Conservation (phyloP, 2,329 filamentous ascomycete species). For the Botrytis byssoidea region DNA sequence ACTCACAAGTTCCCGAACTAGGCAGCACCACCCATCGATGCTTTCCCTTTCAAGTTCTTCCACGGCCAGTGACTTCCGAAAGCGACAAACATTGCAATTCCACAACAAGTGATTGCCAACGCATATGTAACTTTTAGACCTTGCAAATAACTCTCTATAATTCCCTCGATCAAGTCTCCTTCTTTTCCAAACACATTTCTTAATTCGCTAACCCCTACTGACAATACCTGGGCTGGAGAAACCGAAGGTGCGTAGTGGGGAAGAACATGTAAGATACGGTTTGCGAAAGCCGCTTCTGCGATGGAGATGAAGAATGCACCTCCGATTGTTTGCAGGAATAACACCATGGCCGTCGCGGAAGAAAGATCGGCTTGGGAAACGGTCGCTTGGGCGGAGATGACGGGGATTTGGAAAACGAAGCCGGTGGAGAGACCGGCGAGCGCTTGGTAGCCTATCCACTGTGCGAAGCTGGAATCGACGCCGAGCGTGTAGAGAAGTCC, state of each 20-base stretch:
- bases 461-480: slow-evolving; percentile 45
- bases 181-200: slow-evolving; percentile 47
- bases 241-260: slow-evolving; percentile 41
- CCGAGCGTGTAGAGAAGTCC: slow-evolving; percentile 56
- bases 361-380: slow-evolving; percentile 46
- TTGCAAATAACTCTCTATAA: slow-evolving; percentile 61
- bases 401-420: slow-evolving; percentile 50
- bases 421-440: slow-evolving; percentile 56
- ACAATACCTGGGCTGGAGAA: slow-evolving; percentile 41
- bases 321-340: slow-evolving; percentile 50
- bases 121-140: slow-evolving; percentile 63
- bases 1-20: neutral
- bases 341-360: slow-evolving; percentile 48
- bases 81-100: slow-evolving; percentile 42
- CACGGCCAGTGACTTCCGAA: slow-evolving; percentile 41
- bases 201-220: slow-evolving; percentile 55
- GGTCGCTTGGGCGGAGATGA: slow-evolving; percentile 42
- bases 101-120: slow-evolving; percentile 51
- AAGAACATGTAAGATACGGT: slow-evolving; percentile 44
- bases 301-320: slow-evolving; percentile 51
- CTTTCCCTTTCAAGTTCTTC: slow-evolving; percentile 36
- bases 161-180: slow-evolving; percentile 48
- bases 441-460: slow-evolving; percentile 60
- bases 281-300: slow-evolving; percentile 49
- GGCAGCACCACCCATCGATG: slow-evolving; percentile 27